Base-by-base conservation (phyloP, 495 filamentous ascomycete genomes). In the Xeromyces bisporus region DNA sequence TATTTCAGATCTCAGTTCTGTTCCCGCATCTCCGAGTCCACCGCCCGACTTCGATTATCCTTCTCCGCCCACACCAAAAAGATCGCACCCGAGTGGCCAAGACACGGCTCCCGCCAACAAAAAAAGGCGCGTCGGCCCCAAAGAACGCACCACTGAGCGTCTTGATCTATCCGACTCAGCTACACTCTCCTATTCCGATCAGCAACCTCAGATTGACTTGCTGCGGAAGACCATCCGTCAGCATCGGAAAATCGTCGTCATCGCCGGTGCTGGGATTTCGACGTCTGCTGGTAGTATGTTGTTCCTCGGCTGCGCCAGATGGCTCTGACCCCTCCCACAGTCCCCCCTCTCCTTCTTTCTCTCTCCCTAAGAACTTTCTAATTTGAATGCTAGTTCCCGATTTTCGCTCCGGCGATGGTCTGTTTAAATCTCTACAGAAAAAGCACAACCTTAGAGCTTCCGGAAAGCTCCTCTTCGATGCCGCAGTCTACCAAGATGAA, bases 241-340 rank as follows among this genome's bases (percentile, higher is more conserved):
- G 47, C 89, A 84, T 56, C 77, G 78, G 52, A 94, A 93, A 58
- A 93, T 97, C 42, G 82, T 97, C 12, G 83, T 93, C 25, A 81
- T 97, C 53, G 87, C 87, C 18, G 89, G 89, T 29, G 89, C 89
- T 18, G 89, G 89, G 31, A 96, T 97, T 37, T 96, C 89, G 21
- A 87, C 91, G 9, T 82, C 85, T 27, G 91, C 89, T 39, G 89
- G 89, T 33, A 89, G 85, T 93, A 75, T 43, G 82, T 75, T 33
- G 44, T 34, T 33, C 36, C 37, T 27, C 26, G 37, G 34, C 36
- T 6, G 14, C 26, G n/a, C 11, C 26, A 27, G 7, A 15, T 15
- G 26, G 13, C 17, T 21, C 29, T 14, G 16, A n/a, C n/a, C 29
- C 6, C 7, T 16, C 17, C 16, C 29, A 31, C 6, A 11, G 9